Evolutionary conservation across 169 alveolate genomes (phyloP), one percentile per base, ranked within the genome.

Genomic region (Eimeria praecox): DNA sequence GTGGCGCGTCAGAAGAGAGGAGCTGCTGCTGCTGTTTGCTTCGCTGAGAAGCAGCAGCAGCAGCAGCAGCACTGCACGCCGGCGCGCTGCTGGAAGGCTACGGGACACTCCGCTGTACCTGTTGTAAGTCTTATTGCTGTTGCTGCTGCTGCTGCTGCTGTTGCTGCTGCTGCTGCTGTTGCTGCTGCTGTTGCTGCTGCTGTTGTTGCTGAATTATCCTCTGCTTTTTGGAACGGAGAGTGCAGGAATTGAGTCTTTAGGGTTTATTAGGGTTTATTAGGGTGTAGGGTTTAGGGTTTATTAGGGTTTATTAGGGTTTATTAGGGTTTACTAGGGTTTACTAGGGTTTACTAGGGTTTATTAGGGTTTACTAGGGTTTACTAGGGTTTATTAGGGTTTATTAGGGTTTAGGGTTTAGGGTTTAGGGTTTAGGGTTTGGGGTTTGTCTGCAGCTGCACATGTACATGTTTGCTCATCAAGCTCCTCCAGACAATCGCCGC

Each of bases 31-130:
- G 77, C 93, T 30, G 54, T 54, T 40, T 44, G 69, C 40, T 54
- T 56, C 35, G 80, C 75, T 6, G 75, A 40, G 38, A 86, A 54
- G 80, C 77, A 56, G 80, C 90, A 82, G 90, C 90, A 18, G 90
- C 90, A 82, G 90, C 93, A 62, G 82, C 93, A 40, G 38, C 95
- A 90, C 78, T 90, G 95, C 95, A 90, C 95, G 30, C 95, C 95
- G 10, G 95, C 95, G 82, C 75, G 95, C 33, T 90, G 95, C 78
- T 90, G 95, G 75, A 56, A 73, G 6, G 77, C 89, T 33, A 33
- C 95, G 42, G 95, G 42, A 35, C 89, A 90, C 73, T 86, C 44
- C 27, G 27, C 78, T 87, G 56, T 87, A 69, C 64, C 95, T n/a
- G 75, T 54, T 38, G 59, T 44, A 16, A 33, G 69, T 9, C 89